A percentile compares a stretch with the other conserved stretches of the same genome.
Evolutionary conservation across 164 flowering plant genomes (phyloP).

Genomic region (Aristolochia fimbriata): DNA sequence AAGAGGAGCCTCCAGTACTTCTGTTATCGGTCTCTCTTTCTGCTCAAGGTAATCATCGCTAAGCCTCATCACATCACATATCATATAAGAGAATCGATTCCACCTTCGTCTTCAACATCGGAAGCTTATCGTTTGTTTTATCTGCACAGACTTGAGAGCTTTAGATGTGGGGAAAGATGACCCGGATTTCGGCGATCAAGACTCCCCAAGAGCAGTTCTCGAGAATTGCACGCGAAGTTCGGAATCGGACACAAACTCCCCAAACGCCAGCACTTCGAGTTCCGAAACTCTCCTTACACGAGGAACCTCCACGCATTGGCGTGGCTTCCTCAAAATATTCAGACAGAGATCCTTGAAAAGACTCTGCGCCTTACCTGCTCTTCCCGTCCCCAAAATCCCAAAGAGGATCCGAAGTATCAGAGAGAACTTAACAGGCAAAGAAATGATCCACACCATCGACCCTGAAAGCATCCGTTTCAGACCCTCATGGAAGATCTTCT

Average conservation of each 20-base stretch:
- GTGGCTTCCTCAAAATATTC: conserved; percentile 35
- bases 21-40: conserved; percentile 17
- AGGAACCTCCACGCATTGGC: conserved; percentile 30
- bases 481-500: conserved; percentile 55
- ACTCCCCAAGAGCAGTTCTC: conserved; percentile 47
- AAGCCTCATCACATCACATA: too few relatives aligned
- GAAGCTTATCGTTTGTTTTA: too few relatives aligned
- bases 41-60: conserved; percentile 24
- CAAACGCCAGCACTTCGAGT: conserved; percentile 42
- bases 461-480: conserved; percentile 34
- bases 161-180: conserved; percentile 17
- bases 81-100: too few relatives aligned
- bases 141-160: conserved; percentile 9
- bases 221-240: conserved; percentile 35
- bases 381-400: conserved; percentile 30
- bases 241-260: conserved; percentile 19
- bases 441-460: conserved; percentile 19
- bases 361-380: conserved; percentile 35
- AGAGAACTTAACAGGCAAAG: conserved; percentile 16
- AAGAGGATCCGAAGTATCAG: conserved; percentile 30
- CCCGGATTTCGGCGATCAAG: conserved; percentile 2
- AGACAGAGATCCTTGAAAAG: conserved; percentile 34
- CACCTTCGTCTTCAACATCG: too few relatives aligned
- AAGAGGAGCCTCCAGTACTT: neutral
- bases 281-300: conserved; percentile 16